These are phyloP conservation scores for Diversispora eburnea DNA, from an alignment of 192 early-diverging fungal species.

Conservation along the genomic window DNA sequence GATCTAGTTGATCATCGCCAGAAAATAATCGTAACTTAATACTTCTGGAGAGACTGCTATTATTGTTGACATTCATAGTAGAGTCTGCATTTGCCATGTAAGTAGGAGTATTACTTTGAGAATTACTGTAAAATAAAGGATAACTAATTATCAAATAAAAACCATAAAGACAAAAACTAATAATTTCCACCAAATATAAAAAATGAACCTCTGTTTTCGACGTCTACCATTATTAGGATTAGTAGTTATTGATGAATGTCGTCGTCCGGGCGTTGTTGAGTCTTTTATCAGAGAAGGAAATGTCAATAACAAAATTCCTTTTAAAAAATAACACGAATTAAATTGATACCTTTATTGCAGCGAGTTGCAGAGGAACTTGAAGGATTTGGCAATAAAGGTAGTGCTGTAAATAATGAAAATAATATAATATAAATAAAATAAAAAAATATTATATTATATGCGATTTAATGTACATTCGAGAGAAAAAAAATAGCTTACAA, in stretches of 20 bases:
- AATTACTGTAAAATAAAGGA: background rate
- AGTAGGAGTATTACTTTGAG: background rate
- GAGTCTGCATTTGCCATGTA: background rate
- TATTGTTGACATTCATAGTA: background rate
- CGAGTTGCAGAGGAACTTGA: background rate
- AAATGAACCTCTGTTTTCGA: constrained; percentile 8
- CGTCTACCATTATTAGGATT: constrained; percentile 1
- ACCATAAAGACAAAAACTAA: background rate
- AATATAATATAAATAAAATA: background rate
- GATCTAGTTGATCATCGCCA: background rate
- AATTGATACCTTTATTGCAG: background rate
- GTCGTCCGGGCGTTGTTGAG: background rate
- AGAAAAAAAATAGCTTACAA: background rate
- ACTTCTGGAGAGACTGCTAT: background rate
- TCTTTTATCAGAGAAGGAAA: background rate
- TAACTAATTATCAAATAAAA: background rate
- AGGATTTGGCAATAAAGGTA: constrained; percentile 13
- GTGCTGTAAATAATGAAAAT: background rate
- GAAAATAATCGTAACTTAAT: background rate
- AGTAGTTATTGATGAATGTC: background rate
- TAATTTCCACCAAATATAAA: background rate
- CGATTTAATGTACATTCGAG: background rate
- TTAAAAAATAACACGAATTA: background rate
- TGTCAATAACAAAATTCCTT: background rate
- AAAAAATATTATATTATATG: background rate